phyloP scores from a whole-genome alignment of 176 grass and related monocot species.

The Carex littledalei region DNA sequence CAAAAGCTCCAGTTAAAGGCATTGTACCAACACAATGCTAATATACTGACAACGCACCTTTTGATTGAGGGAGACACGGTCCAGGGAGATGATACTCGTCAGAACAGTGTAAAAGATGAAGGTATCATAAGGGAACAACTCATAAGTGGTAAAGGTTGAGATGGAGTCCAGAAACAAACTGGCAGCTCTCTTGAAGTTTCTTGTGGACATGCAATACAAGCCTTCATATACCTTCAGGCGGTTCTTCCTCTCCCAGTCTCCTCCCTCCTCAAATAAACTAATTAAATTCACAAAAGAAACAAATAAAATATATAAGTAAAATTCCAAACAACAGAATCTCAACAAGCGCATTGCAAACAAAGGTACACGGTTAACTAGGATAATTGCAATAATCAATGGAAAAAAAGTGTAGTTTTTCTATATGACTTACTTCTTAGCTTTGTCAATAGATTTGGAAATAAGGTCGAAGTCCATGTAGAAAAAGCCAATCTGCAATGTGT shows the following conservation, averaged over 20 bases:
- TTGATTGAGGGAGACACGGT: constrained; percentile 89
- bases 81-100: constrained; percentile 81
- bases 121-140: constrained; percentile 87
- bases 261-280: constrained; percentile 92
- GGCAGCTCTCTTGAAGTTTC: constrained; percentile 90
- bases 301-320: neutral
- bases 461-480: constrained; percentile 99
- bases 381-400: neutral
- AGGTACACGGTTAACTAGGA: neutral
- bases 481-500: constrained; percentile 79
- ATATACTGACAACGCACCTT: constrained; percentile 39
- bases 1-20: neutral
- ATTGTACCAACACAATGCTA: neutral
- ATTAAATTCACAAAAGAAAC: constrained; percentile 17
- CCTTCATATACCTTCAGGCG: constrained; percentile 97
- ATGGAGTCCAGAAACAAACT: constrained; percentile 97
- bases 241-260: constrained; percentile 99
- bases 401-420: neutral
- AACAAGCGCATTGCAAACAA: constrained; percentile 6
- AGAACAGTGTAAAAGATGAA: constrained; percentile 97
- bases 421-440: constrained; percentile 73
- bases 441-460: constrained; percentile 93
- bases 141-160: constrained; percentile 95
- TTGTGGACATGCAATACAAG: constrained; percentile 84
- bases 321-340: constrained; percentile 11